These are phyloP conservation scores for Bipolaris cookei DNA, from an alignment of 2,329 filamentous ascomycete genomes.

Conservation along the genomic window DNA sequence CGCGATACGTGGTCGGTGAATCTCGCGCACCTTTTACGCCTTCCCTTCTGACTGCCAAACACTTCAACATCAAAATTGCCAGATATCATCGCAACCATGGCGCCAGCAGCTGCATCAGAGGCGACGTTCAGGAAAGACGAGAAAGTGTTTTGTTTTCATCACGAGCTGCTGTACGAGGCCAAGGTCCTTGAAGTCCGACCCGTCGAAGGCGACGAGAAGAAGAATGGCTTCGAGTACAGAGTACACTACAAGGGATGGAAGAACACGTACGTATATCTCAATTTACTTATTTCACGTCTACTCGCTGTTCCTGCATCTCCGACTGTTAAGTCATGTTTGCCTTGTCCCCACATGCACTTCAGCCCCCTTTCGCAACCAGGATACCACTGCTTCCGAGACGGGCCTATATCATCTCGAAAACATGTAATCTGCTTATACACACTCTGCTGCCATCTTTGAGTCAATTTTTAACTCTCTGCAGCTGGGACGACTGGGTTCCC, in stretches of 20 bases:
- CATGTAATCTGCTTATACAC: background rate
- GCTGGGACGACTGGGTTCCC: conserved; percentile 98
- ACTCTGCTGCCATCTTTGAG: background rate
- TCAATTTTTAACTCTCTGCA: conserved; percentile 45
- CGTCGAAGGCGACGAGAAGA: conserved; percentile 68
- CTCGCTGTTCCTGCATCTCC: background rate
- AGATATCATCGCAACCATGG: conserved; percentile 32
- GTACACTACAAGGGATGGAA: conserved; percentile 99
- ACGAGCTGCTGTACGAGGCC: conserved; percentile 95
- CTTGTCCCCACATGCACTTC: conserved; percentile 16
- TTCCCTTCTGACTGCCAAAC: conserved; percentile 20
- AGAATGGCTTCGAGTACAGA: conserved; percentile 81
- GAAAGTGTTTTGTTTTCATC: conserved; percentile 94
- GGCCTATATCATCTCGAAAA: background rate
- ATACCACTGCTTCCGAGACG: conserved; percentile 12
- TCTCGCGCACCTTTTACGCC: conserved; percentile 15
- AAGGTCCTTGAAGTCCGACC: conserved; percentile 83
- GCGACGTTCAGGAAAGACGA: conserved; percentile 76
- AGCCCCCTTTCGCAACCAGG: conserved; percentile 17
- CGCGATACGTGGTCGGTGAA: conserved; percentile 27
- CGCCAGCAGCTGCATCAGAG: conserved; percentile 63
- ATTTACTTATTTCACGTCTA: conserved; percentile 8
- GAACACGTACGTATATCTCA: conserved; percentile 71
- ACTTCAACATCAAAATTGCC: conserved; percentile 18
- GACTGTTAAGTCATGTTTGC: conserved; percentile 20